Percentiles rank a stretch among this genome's conserved stretches.
Conservation (phyloP, 208 protist genomes). For the Wallacemonas collosoma region DNA sequence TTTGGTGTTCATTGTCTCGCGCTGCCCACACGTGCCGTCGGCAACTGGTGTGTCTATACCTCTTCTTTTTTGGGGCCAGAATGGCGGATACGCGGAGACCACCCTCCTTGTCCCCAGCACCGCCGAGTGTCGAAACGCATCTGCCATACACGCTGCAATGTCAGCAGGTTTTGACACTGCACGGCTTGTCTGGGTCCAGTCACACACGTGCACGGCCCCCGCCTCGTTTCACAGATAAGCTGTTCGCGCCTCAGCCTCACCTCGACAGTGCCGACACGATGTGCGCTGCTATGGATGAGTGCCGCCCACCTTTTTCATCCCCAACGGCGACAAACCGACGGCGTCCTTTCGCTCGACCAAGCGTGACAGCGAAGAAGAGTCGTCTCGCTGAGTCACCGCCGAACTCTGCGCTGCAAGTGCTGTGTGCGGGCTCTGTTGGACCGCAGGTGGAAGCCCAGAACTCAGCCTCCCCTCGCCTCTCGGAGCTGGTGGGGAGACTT, state of each 20-base stretch:
- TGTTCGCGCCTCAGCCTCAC: constrained; percentile 12
- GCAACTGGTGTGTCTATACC: too few species aligned
- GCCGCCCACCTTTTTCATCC: neutral
- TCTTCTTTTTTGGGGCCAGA: too few species aligned
- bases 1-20: too few species aligned
- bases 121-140: too few species aligned
- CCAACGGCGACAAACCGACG: neutral
- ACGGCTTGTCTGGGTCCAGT: too few species aligned
- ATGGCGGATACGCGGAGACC: too few species aligned
- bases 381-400: neutral
- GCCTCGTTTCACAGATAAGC: constrained; percentile 7
- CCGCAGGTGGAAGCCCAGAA: neutral
- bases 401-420: neutral
- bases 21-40: too few species aligned
- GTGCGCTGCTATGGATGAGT: constrained; percentile 10
- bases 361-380: constrained; percentile 8
- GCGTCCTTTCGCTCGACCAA: neutral
- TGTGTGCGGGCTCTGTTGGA: neutral
- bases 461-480: too few species aligned
- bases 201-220: neutral
- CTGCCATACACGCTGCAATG: neutral
- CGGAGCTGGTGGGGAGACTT: too few species aligned
- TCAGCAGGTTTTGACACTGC: neutral
- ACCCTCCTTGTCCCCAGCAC: too few species aligned
- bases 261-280: constrained; percentile 1